phyloP scores from a whole-genome alignment of 2,329 filamentous ascomycete species.

The Alternaria angustiovoidea region DNA sequence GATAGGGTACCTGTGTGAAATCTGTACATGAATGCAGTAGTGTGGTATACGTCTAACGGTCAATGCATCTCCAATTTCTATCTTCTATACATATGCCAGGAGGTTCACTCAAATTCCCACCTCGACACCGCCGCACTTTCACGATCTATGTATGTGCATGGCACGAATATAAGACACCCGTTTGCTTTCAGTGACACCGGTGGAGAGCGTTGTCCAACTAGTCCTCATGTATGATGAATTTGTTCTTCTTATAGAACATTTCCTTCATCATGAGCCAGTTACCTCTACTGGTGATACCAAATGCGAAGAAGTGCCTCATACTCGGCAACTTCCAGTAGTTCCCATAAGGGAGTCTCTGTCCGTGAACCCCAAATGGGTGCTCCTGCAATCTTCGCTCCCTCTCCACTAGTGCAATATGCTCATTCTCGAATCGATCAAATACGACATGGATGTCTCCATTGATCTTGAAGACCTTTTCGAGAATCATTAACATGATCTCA shows the following conservation, averaged over 20 bases:
- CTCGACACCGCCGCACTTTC: background rate
- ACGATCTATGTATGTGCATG: background rate
- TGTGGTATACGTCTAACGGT: background rate
- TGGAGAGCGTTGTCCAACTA: background rate
- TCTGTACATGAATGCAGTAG: background rate
- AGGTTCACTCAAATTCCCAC: background rate
- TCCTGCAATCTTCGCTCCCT: background rate
- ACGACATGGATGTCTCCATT: background rate
- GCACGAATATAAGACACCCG: background rate
- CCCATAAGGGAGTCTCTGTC: background rate
- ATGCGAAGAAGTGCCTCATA: background rate
- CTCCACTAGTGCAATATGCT: background rate
- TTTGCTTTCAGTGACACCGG: background rate
- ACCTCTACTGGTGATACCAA: background rate
- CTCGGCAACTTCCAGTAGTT: background rate
- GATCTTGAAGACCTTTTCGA: background rate
- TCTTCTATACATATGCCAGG: background rate
- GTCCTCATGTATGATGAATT: background rate
- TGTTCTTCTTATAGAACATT: background rate
- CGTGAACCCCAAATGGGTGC: background rate
- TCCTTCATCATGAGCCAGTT: background rate
- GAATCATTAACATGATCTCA: background rate
- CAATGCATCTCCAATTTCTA: background rate
- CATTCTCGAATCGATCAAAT: background rate
- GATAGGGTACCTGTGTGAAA: constrained; percentile 55